Conservation (phyloP, 371 early-diverging fungal genomes). For the Scutellospora calospora region DNA sequence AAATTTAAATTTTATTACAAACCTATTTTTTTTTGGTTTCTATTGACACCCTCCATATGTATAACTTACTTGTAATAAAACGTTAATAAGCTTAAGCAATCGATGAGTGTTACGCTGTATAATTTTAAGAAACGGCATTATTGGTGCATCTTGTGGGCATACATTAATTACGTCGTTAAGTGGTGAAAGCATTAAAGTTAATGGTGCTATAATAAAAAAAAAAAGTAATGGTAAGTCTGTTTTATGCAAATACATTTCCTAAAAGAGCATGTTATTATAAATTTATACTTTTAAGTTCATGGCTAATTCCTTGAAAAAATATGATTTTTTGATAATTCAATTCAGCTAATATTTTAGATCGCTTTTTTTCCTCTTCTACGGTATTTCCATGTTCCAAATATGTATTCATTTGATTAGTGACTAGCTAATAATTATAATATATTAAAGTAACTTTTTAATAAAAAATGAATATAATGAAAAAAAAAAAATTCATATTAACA, state of each 20-base stretch:
- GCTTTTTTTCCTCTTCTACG: constrained; percentile 54
- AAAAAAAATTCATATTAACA: background rate
- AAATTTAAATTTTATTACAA: no score
- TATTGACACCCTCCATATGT: no score
- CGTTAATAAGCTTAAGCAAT: constrained; percentile 59
- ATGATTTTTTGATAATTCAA: constrained; percentile 55
- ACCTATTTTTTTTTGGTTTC: no score
- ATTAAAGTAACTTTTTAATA: no score
- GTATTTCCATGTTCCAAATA: constrained; percentile 48
- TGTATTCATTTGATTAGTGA: constrained; percentile 47
- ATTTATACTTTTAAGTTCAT: constrained; percentile 52
- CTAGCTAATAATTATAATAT: background rate
- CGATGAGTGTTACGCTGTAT: constrained; percentile 57
- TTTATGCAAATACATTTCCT: no score
- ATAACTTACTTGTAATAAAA: constrained; percentile 49
- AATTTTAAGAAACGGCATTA: constrained; percentile 47
- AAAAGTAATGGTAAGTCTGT: background rate
- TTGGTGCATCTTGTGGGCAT: constrained; percentile 48
- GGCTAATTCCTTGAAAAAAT: constrained; percentile 56
- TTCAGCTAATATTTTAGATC: constrained; percentile 50
- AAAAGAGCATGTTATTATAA: no score
- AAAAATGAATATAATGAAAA: no score
- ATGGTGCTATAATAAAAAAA: constrained; percentile 49
- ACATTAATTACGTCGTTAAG: constrained; percentile 55
- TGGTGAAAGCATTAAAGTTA: constrained; percentile 59